Conservation (phyloP, 2,329 filamentous ascomycete genomes). For the Emmonsiellopsis sp. region DNA sequence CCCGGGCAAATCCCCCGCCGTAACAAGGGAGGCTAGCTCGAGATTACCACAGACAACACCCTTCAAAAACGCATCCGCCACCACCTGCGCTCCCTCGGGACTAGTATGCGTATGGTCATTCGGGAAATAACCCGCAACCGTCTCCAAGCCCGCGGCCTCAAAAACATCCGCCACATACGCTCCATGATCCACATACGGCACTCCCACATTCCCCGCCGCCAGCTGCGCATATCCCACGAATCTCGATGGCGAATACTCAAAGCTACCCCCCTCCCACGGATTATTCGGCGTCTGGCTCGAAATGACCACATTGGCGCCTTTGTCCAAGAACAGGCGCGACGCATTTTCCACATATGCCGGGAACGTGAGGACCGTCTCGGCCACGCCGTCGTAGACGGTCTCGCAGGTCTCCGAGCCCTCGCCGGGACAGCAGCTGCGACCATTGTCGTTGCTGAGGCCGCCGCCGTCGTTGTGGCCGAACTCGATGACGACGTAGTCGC, state of each 20-base stretch:
- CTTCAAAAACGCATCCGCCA: slow-evolving; percentile 51
- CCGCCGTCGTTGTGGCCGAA: slow-evolving; percentile 67
- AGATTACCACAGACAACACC: slow-evolving; percentile 43
- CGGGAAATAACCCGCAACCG: slow-evolving; percentile 47
- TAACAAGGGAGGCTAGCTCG: slow-evolving; percentile 30
- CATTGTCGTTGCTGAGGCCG: slow-evolving; percentile 49
- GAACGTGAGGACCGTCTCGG: slow-evolving; percentile 52
- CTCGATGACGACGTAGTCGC: slow-evolving; percentile 61
- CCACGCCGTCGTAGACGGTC: slow-evolving; percentile 41
- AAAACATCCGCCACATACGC: slow-evolving; percentile 47
- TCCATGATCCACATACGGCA: slow-evolving; percentile 53
- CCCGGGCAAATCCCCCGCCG: slow-evolving; percentile 18
- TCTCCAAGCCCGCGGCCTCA: slow-evolving; percentile 38
- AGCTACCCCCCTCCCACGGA: slow-evolving; percentile 50
- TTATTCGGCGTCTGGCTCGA: slow-evolving; percentile 54
- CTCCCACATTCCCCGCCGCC: slow-evolving; percentile 36
- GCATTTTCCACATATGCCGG: slow-evolving; percentile 52
- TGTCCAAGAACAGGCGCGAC: slow-evolving; percentile 42
- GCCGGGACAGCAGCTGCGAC: slow-evolving; percentile 50
- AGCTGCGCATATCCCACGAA: slow-evolving; percentile 49
- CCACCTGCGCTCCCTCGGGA: slow-evolving; percentile 45
- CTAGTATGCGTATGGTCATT: slow-evolving; percentile 56
- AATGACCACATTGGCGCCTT: slow-evolving; percentile 53
- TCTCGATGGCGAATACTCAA: slow-evolving; percentile 37
- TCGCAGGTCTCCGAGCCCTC: slow-evolving; percentile 45